Evolutionary conservation across 257 asterid species (phyloP).

Genomic region (Osmanthus fragrans): DNA sequence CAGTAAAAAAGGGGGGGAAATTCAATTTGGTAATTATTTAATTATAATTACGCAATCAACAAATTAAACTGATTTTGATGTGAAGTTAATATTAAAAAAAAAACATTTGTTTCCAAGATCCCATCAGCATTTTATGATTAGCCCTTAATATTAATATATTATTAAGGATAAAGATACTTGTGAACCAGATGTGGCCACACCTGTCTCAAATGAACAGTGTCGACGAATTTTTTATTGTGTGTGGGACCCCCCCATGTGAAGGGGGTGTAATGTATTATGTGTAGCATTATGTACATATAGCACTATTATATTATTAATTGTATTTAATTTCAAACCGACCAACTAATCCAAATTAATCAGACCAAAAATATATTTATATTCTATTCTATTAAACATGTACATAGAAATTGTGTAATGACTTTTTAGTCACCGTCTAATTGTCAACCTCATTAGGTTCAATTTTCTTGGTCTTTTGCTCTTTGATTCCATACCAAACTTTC

Average conservation of each 20-base stretch:
- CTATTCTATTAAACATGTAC: not conserved
- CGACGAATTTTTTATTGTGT: too few species aligned
- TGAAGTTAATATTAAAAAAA: not conserved
- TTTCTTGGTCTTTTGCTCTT: conserved; percentile 18
- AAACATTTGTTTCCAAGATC: conserved; percentile 40
- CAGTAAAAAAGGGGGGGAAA: not conserved
- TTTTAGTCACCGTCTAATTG: conserved; percentile 10
- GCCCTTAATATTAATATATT: not conserved
- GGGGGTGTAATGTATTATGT: too few species aligned
- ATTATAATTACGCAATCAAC: not conserved
- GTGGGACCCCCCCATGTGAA: too few species aligned
- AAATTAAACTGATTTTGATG: not conserved
- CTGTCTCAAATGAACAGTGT: too few species aligned
- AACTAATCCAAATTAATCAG: conserved; percentile 20
- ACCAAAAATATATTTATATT: not conserved
- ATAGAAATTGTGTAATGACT: not conserved
- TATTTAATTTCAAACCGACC: conserved; percentile 22
- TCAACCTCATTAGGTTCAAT: conserved; percentile 21
- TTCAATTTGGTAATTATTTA: not conserved
- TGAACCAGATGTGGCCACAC: too few species aligned
- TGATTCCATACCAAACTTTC: conserved; percentile 26
- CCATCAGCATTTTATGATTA: conserved; percentile 38
- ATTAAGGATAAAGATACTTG: too few species aligned
- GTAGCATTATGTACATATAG: too few species aligned
- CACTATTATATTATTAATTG: conserved; percentile 34